Evolutionary conservation across 768 basidiomycete species (phyloP).

Genomic region (Lactifluus hygrophoroides): DNA sequence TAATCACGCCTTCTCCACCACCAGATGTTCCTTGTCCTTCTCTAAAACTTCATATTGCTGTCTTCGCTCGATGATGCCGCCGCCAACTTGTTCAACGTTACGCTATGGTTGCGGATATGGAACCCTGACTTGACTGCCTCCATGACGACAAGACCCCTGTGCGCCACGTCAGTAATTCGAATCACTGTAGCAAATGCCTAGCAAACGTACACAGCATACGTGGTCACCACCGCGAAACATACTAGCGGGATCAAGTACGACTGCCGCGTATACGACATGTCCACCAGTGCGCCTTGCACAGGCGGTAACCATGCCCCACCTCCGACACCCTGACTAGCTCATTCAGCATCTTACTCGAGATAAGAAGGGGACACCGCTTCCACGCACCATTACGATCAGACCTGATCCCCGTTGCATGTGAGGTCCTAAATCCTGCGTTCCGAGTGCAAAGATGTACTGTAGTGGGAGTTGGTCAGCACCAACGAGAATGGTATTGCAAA

Average conservation of each 20-base stretch:
- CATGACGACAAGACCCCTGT: slow-evolving; percentile 45
- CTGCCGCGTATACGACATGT: slow-evolving; percentile 37
- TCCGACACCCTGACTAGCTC: slow-evolving; percentile 39
- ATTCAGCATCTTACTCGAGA: not conserved
- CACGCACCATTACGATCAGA: slow-evolving; percentile 49
- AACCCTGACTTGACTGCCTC: slow-evolving; percentile 43
- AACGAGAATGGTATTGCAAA: too few species aligned
- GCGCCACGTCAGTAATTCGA: not conserved
- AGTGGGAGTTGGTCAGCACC: not conserved
- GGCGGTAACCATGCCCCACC: slow-evolving; percentile 65
- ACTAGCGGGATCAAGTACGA: slow-evolving; percentile 56
- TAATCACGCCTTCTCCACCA: not conserved
- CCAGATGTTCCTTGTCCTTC: slow-evolving; percentile 22
- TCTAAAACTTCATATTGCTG: too few species aligned
- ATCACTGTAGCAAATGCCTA: not conserved
- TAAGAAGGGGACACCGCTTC: not conserved
- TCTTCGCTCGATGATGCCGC: not conserved
- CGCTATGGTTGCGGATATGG: slow-evolving; percentile 41
- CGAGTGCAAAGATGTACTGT: slow-evolving; percentile 55
- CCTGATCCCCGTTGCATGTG: slow-evolving; percentile 56
- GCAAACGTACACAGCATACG: slow-evolving; percentile 45
- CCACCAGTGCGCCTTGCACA: slow-evolving; percentile 49
- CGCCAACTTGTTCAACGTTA: slow-evolving; percentile 26
- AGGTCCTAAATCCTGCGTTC: slow-evolving; percentile 52
- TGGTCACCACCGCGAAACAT: slow-evolving; percentile 49